Evolutionary conservation across 1,284 basidiomycete genomes (phyloP).

Genomic region (Boletus nobilissimus): DNA sequence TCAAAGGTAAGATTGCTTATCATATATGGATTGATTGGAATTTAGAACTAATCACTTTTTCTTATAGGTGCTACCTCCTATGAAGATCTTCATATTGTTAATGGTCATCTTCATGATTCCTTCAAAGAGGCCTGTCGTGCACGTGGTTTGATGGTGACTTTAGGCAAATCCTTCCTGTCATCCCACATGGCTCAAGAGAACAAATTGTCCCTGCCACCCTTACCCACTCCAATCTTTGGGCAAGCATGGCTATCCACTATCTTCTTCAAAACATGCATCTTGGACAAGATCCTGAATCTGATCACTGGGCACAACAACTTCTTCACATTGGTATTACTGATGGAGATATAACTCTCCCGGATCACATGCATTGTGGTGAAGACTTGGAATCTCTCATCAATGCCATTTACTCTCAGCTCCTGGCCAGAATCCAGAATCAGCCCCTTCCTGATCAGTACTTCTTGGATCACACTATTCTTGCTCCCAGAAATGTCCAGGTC

Average conservation of each 20-base stretch:
- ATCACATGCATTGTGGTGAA: too few relatives aligned
- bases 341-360: too few relatives aligned
- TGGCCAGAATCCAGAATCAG: background rate
- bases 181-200: conserved; percentile 45
- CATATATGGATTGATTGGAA: too few relatives aligned
- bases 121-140: conserved; percentile 46
- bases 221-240: conserved; percentile 52
- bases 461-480: background rate
- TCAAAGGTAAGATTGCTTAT: too few relatives aligned
- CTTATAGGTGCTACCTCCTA: conserved; percentile 43
- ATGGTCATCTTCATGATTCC: conserved; percentile 30
- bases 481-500: background rate
- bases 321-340: too few relatives aligned
- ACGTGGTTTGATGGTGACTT: conserved; percentile 55
- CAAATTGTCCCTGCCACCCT: conserved; percentile 49
- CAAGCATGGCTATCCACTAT: conserved; percentile 38
- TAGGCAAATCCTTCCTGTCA: conserved; percentile 23
- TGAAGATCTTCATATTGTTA: conserved; percentile 40
- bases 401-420: too few relatives aligned
- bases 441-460: background rate
- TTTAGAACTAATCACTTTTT: background rate
- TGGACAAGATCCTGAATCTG: too few relatives aligned
- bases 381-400: too few relatives aligned
- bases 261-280: conserved; percentile 35
- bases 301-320: too few relatives aligned